phyloP scores from a whole-genome alignment of 495 filamentous ascomycete species.

The Parachaetomium inaequale region DNA sequence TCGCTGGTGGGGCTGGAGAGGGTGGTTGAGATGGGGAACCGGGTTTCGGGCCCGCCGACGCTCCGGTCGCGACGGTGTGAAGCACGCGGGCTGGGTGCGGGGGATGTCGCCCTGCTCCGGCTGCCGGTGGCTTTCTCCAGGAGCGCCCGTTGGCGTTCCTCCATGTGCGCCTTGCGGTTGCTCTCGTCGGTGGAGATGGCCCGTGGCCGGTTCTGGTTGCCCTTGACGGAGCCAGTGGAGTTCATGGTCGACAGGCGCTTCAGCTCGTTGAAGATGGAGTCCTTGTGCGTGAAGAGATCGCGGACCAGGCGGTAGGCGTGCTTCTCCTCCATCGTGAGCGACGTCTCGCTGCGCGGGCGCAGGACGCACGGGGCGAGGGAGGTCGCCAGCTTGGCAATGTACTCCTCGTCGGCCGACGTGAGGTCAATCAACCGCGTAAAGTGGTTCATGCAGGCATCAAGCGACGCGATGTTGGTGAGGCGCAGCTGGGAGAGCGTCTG shows the following conservation, averaged over 20 bases:
- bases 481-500: slow-evolving; percentile 92
- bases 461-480: slow-evolving; percentile 94
- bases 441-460: slow-evolving; percentile 97
- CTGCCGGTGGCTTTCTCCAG: slow-evolving; percentile 54
- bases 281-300: slow-evolving; percentile 91
- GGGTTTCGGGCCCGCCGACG: slow-evolving; percentile 70
- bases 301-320: slow-evolving; percentile 89
- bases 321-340: slow-evolving; percentile 90
- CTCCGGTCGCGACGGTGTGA: slow-evolving; percentile 71
- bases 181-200: slow-evolving; percentile 95
- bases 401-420: slow-evolving; percentile 90
- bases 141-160: slow-evolving; percentile 83
- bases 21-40: slow-evolving; percentile 82
- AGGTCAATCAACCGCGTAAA: slow-evolving; percentile 96
- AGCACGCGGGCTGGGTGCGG: slow-evolving; percentile 57
- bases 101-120: slow-evolving; percentile 69
- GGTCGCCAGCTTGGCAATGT: slow-evolving; percentile 70
- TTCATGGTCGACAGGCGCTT: slow-evolving; percentile 78
- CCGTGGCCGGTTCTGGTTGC: slow-evolving; percentile 61
- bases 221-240: slow-evolving; percentile 47
- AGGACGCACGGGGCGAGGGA: slow-evolving; percentile 83
- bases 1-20: slow-evolving; percentile 52
- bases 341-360: slow-evolving; percentile 78
- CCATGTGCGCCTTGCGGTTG: slow-evolving; percentile 88
- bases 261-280: slow-evolving; percentile 89